Base-by-base conservation (phyloP, 164 flowering plant species). In the Houttuynia cordata region DNA sequence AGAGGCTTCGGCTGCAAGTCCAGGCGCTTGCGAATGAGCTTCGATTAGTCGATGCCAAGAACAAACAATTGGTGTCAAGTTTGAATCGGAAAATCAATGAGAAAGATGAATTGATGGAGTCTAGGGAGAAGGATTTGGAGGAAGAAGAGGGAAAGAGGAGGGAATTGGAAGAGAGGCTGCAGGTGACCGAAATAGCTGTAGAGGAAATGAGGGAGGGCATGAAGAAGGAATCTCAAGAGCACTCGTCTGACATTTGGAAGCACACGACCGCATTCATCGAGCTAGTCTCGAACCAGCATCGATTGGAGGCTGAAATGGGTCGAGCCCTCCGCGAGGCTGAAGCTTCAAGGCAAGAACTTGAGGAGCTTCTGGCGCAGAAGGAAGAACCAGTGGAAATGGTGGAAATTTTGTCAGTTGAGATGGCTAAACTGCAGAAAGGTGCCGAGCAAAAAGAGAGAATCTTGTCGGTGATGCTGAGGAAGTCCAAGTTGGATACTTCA, bases 271-370 rank as follows among this genome's bases (percentile, higher is more conserved):
- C 96, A 5, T 84, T 90, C 73, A 75, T 90, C 53, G 97, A 91
- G 80, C 83, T 90, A n/a, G 95, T 86, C 13, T 90, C 99, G 13
- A 83, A 75, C 69, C 99, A 94, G 58, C 64, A 91, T 25, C 96
- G 85, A 70, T 78, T 94, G 61, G 97, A 94, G 73, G 91, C 96
- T n/a, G 97, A 90, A 71, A 71, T 90, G 80, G 77, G 87, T 20
- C 81, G 97, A 51, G 82, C 85, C 19, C 62, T 78, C 0, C 78
- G 83, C 74, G 92, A 90, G 74, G 73, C 76, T n/a, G 93, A 93
- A 53, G 79, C 78, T 56, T 70, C 74, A 41, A 93, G 77, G 57
- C 68, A 75, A 51, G 93, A 93, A 67, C 77, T 86, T 53, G 80
- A 79, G 58, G 72, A 70, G 24, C 80, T 76, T 20, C 56, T 71